phyloP scores from a whole-genome alignment of 2,329 filamentous ascomycete genomes.

The Ascomycota sp. region DNA sequence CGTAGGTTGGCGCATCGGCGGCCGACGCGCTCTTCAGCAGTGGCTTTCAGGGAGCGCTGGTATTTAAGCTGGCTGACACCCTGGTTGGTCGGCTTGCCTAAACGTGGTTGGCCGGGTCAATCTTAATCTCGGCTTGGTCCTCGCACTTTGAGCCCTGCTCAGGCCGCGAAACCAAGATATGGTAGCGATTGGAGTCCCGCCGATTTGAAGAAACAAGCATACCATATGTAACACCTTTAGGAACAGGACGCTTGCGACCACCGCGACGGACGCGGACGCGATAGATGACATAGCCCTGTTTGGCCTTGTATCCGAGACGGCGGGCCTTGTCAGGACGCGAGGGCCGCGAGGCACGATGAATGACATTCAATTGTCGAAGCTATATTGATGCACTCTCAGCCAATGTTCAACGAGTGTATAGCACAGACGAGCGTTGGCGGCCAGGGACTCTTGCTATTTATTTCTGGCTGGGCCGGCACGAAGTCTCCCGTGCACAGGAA shows the following conservation, averaged over 20 bases:
- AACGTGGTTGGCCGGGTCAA: constrained; percentile 3
- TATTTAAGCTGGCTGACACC: constrained; percentile 99
- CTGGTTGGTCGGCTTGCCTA: constrained; percentile 99
- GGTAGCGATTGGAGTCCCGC: neutral
- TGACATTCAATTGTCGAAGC: constrained; percentile 98
- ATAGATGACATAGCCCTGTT: constrained; percentile 99
- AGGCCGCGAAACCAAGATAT: no score
- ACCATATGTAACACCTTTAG: constrained; percentile 99
- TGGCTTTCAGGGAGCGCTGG: constrained; percentile 95
- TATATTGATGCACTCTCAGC: constrained; percentile 99
- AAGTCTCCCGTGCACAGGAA: no score
- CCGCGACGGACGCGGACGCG: constrained; percentile 94
- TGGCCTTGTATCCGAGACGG: constrained; percentile 99
- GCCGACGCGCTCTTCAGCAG: constrained; percentile 98
- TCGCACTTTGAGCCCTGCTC: neutral
- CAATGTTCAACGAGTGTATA: constrained; percentile 99
- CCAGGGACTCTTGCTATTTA: no score
- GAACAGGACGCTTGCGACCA: constrained; percentile 90
- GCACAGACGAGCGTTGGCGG: constrained; percentile 24
- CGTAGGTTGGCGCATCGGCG: constrained; percentile 97
- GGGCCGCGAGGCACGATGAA: constrained; percentile 95
- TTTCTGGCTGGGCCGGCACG: no score
- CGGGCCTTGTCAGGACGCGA: constrained; percentile 99
- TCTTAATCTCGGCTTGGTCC: neutral
- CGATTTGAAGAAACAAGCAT: no score